Evolutionary conservation across 768 basidiomycete species (phyloP).

Genomic region (Hygrocybe coccinea): DNA sequence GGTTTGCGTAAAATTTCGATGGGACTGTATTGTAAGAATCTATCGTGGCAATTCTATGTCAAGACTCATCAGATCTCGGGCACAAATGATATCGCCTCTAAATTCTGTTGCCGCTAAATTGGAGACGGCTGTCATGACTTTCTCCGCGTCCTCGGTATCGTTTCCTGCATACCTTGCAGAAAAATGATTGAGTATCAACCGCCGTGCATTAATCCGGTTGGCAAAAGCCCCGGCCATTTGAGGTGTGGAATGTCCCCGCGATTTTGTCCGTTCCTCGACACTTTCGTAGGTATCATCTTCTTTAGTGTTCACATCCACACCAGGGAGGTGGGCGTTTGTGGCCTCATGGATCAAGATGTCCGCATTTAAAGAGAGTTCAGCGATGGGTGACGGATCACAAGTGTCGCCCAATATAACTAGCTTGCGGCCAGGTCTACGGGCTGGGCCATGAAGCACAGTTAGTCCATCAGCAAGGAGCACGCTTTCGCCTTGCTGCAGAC

Average conservation of each 20-base stretch:
- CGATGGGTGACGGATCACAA: constrained; percentile 67
- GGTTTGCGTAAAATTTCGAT: neutral
- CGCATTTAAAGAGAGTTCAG: constrained; percentile 53
- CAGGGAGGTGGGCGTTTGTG: constrained; percentile 79
- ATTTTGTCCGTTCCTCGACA: constrained; percentile 60
- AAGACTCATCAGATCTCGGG: constrained; percentile 70
- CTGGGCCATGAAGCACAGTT: constrained; percentile 63
- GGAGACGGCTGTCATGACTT: constrained; percentile 61
- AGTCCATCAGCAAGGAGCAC: constrained; percentile 62
- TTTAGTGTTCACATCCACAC: constrained; percentile 57
- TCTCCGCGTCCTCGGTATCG: constrained; percentile 47
- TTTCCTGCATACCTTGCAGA: constrained; percentile 74
- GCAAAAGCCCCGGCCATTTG: constrained; percentile 87
- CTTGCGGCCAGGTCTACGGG: constrained; percentile 64
- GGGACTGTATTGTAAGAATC: neutral
- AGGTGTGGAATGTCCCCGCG: constrained; percentile 86
- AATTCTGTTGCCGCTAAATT: constrained; percentile 51
- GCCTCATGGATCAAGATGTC: constrained; percentile 84
- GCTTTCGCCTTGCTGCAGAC: constrained; percentile 59
- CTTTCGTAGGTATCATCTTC: constrained; percentile 53
- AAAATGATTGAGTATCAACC: constrained; percentile 79
- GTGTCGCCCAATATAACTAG: constrained; percentile 83
- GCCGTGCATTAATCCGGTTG: constrained; percentile 52
- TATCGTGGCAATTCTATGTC: constrained; percentile 41
- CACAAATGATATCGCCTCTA: constrained; percentile 58